Evolutionary conservation across 202 grass and related monocot genomes (phyloP).

Genomic region (Bolboschoenoplectus hybrid): DNA sequence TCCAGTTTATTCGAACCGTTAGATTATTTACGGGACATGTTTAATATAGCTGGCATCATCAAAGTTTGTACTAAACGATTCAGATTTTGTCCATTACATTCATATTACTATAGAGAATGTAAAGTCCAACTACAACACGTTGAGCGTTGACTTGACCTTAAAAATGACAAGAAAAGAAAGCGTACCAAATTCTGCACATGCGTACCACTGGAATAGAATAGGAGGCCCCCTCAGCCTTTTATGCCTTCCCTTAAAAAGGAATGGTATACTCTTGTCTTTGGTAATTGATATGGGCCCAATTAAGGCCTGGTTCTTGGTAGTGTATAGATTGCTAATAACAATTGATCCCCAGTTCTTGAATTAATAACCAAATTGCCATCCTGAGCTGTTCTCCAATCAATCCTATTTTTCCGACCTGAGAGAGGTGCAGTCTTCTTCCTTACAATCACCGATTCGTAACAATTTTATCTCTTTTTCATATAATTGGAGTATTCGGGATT

Average conservation of each 20-base stretch:
- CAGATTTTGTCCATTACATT: no score
- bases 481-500: neutral
- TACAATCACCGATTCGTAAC: neutral
- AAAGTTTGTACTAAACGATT: no score
- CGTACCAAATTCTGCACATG: neutral
- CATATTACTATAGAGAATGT: no score
- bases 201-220: neutral
- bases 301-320: slow-evolving; percentile 5
- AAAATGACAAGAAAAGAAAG: neutral
- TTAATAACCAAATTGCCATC: slow-evolving; percentile 1
- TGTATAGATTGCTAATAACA: neutral
- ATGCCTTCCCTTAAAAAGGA: neutral
- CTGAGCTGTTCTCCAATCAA: neutral
- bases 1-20: no score
- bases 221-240: slow-evolving; percentile 11
- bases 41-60: no score
- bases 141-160: neutral
- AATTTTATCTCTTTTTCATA: neutral
- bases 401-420: neutral
- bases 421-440: no score
- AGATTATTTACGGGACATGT: no score
- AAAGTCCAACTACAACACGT: no score
- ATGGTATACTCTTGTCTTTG: neutral
- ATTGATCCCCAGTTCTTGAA: neutral
- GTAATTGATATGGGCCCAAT: neutral